Percentiles rank a stretch among this genome's conserved stretches.
phyloP scores from a whole-genome alignment of 768 basidiomycete genomes.

The Leucocoprinus sp. region DNA sequence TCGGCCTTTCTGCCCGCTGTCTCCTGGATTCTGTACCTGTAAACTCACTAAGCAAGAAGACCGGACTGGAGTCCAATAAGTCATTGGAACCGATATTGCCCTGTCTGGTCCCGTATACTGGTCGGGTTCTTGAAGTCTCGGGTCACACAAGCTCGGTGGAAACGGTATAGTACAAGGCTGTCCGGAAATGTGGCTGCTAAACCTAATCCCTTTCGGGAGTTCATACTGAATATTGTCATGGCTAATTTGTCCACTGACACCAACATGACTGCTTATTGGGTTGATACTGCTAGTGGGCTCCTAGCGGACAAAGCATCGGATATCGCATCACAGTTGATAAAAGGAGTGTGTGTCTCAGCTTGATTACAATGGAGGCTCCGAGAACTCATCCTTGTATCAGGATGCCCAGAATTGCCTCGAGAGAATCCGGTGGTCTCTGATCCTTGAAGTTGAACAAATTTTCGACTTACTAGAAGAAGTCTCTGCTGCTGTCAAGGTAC shows the following conservation, averaged over 20 bases:
- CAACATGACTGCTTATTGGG: conserved; percentile 48
- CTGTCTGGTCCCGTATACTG: conserved; percentile 12
- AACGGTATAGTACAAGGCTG: conserved; percentile 38
- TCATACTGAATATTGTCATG: conserved; percentile 53
- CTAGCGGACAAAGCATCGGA: conserved; percentile 38
- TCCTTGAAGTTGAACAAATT: conserved; percentile 50
- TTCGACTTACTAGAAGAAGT: conserved; percentile 42
- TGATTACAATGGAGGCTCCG: neutral
- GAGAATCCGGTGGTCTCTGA: conserved; percentile 48
- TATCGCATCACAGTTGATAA: conserved; percentile 22
- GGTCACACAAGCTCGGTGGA: conserved; percentile 61
- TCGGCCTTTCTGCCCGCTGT: conserved; percentile 26
- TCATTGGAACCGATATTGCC: neutral
- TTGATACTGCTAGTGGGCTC: conserved; percentile 68
- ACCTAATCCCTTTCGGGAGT: conserved; percentile 30
- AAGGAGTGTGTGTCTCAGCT: conserved; percentile 12
- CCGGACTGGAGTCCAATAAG: neutral
- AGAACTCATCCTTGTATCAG: conserved; percentile 13
- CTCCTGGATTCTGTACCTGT: conserved; percentile 22
- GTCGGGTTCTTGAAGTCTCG: conserved; percentile 58
- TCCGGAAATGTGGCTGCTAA: neutral
- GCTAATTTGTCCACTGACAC: conserved; percentile 35
- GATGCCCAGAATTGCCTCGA: conserved; percentile 32
- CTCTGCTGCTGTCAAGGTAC: conserved; percentile 19
- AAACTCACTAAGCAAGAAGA: conserved; percentile 8